Conservation (phyloP, 192 early-diverging fungal species). For the Lobosporangium transversale region DNA sequence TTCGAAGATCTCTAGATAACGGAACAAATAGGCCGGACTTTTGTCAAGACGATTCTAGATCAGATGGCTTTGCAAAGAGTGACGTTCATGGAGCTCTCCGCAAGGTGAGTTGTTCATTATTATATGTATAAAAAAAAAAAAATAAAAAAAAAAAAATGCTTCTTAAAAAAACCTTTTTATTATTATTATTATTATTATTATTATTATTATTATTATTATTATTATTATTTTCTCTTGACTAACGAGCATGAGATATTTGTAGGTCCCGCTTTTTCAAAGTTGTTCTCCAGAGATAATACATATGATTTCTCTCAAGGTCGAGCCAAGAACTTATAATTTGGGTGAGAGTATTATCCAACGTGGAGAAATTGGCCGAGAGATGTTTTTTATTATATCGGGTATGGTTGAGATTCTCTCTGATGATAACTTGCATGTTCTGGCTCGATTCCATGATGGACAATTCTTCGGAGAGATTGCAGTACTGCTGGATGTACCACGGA, state of each 20-base stretch:
- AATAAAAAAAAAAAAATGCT: too few relatives aligned
- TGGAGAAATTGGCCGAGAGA: conserved; percentile 71
- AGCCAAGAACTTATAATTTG: conserved; percentile 62
- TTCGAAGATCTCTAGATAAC: conserved; percentile 22
- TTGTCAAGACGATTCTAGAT: conserved; percentile 29
- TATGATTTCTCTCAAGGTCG: conserved; percentile 51
- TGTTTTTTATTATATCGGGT: conserved; percentile 81
- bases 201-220: too few relatives aligned
- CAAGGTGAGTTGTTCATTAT: conserved; percentile 22
- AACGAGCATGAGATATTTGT: too few relatives aligned
- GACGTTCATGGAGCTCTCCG: conserved; percentile 42
- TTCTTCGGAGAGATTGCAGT: conserved; percentile 65
- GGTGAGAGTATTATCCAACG: conserved; percentile 67
- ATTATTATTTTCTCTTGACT: too few relatives aligned
- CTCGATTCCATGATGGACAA: conserved; percentile 52
- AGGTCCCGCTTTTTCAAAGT: conserved; percentile 59
- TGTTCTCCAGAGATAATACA: conserved; percentile 58
- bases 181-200: not conserved
- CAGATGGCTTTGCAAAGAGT: conserved; percentile 43
- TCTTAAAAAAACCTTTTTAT: conserved; percentile 2
- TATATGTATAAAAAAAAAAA: too few relatives aligned
- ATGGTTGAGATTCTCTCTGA: conserved; percentile 68
- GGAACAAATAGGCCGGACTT: conserved; percentile 29
- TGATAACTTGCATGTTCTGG: conserved; percentile 36
- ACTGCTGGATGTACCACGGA: conserved; percentile 58